Conservation (phyloP, 2,329 filamentous ascomycete species). For the Colletotrichum coccodes region DNA sequence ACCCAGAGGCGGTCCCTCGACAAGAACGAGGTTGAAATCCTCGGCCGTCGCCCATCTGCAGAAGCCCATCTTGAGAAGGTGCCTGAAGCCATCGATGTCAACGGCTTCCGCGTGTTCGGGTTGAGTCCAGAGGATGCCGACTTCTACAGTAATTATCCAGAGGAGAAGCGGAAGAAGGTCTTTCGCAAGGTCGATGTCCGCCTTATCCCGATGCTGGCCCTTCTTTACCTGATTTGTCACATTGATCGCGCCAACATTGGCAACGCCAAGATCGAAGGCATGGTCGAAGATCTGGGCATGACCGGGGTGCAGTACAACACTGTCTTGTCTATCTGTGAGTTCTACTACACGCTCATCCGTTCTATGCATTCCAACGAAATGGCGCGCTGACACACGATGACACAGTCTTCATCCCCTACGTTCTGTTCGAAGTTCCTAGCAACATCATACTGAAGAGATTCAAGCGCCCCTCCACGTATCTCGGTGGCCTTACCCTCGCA, state of each 20-base stretch:
- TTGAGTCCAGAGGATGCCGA: constrained; percentile 41
- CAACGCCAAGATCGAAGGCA: constrained; percentile 60
- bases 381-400: neutral
- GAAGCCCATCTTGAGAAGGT: constrained; percentile 28
- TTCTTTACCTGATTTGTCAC: constrained; percentile 66
- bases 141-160: constrained; percentile 41
- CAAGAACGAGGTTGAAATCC: constrained; percentile 25
- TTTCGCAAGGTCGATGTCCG: constrained; percentile 37
- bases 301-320: constrained; percentile 64
- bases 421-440: constrained; percentile 71
- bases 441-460: constrained; percentile 74
- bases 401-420: constrained; percentile 73
- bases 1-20: constrained; percentile 22
- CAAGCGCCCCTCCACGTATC: constrained; percentile 69
- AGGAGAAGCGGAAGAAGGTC: constrained; percentile 37
- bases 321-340: constrained; percentile 68
- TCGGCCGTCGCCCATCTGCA: constrained; percentile 11
- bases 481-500: constrained; percentile 71
- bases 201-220: constrained; percentile 61
- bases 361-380: constrained; percentile 65
- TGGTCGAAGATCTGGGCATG: constrained; percentile 53
- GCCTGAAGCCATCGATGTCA: constrained; percentile 38
- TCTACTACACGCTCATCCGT: constrained; percentile 54
- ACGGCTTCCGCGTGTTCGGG: constrained; percentile 42
- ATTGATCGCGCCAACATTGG: constrained; percentile 62